Percentiles rank a stretch among this genome's conserved stretches.
phyloP scores from a whole-genome alignment of 257 asterid species.

The Solanum neorickii region DNA sequence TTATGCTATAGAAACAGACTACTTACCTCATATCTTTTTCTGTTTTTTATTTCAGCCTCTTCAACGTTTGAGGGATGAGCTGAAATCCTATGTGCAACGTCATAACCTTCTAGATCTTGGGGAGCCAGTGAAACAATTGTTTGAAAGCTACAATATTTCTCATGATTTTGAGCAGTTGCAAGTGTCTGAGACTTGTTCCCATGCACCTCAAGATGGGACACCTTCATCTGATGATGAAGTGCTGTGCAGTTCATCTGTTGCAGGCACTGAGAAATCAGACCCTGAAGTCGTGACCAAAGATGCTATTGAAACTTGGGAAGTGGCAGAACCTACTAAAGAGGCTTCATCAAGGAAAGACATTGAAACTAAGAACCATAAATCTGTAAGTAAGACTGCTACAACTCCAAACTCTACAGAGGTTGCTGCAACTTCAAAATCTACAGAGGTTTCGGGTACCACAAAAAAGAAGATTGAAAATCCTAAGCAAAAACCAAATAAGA shows the following conservation, averaged over 20 bases:
- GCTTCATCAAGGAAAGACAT: constrained; percentile 20
- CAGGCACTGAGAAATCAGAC: constrained; percentile 34
- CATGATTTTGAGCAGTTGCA: constrained; percentile 45
- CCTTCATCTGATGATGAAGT: constrained; percentile 56
- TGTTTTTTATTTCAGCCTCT: constrained; percentile 40
- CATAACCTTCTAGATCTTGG: constrained; percentile 44
- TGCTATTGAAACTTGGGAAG: constrained; percentile 19
- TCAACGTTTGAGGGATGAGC: constrained; percentile 63
- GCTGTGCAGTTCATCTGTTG: constrained; percentile 45
- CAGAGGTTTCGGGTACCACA: constrained; percentile 23
- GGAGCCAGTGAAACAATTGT: constrained; percentile 48
- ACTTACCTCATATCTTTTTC: not conserved
- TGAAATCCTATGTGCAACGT: constrained; percentile 46
- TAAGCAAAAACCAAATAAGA: constrained; percentile 35
- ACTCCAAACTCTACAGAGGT: constrained; percentile 30
- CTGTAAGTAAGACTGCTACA: constrained; percentile 26
- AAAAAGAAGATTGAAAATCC: constrained; percentile 45
- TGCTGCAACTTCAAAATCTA: constrained; percentile 25
- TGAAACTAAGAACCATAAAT: constrained; percentile 21
- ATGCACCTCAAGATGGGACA: constrained; percentile 45
- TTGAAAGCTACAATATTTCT: constrained; percentile 50
- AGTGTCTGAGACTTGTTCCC: constrained; percentile 44
- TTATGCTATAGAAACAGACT: not conserved
- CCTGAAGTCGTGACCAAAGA: constrained; percentile 22
- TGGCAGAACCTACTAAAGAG: constrained; percentile 22